Evolutionary conservation across 495 filamentous ascomycete genomes (phyloP), one percentile per base, ranked within the genome.

Genomic region (Viridothelium virens): DNA sequence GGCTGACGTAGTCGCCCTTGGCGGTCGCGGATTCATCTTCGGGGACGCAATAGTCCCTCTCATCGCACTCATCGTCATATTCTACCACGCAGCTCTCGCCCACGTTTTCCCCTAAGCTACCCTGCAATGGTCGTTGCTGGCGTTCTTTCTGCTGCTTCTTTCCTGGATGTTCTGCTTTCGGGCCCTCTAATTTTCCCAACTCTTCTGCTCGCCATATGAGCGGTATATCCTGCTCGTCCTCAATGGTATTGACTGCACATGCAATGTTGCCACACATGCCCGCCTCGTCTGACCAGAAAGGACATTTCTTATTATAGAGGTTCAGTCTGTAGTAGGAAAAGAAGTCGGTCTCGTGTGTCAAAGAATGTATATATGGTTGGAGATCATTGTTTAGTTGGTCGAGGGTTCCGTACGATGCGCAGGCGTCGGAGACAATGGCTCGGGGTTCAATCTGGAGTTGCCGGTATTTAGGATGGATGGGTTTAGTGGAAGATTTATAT

Each of bases 201-300:
- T 96, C 91, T 77, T 92, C 87, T 33, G 91, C 88, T 38, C 94
- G 86, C 94, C 94, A 98, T 72, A 92, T 89, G 56, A 80, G 77
- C 25, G 95, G 94, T 63, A 98, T 91, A 68, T 97, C 92, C 63
- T 94, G 88, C 77, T 97, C 92, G 67, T 93, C 90, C 61, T 97
- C 94, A 68, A 97, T 83, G 12, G 94, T 98, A 74, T 93, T 91
- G n/a, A 98, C 94, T 37, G 93, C 89, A 74, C 94, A 98, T 7
- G 93, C 94, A 66, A 96, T 93, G 76, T 98, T 98, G 62, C 92
- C 94, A 76, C 94, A 98, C 84, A 96, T 91, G 76, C 89, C 89
- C 79, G 88, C 90, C 61, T 91, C 86, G 74, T 98, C 94, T 70
- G 84, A 84, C 94, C 94, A 97, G 74, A 97, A 97, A 0, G 94